phyloP scores from a whole-genome alignment of 495 filamentous ascomycete genomes.

The Aspergillus campestris region DNA sequence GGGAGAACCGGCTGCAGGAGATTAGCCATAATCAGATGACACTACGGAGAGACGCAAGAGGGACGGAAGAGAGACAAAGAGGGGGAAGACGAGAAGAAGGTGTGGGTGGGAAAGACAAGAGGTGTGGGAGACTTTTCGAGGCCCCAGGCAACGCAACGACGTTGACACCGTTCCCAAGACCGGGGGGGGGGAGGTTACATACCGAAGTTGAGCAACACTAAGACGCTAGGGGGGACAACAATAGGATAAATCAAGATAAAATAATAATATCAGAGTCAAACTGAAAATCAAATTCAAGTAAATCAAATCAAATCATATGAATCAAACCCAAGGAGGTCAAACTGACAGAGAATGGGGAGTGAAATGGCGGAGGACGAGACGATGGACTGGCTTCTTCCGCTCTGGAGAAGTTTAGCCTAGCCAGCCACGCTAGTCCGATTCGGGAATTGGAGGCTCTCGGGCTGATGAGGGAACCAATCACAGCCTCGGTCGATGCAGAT shows the following conservation, averaged over 20 bases:
- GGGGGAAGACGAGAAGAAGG: background rate
- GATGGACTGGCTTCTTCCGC: too few species aligned
- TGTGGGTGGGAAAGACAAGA: background rate
- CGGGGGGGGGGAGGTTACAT: conserved; percentile 4
- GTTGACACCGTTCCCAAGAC: background rate
- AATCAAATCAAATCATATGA: too few species aligned
- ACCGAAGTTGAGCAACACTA: conserved; percentile 1
- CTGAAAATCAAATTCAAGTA: too few species aligned
- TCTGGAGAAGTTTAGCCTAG: too few species aligned
- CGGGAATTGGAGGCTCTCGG: conserved; percentile 1
- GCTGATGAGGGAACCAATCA: conserved; percentile 7
- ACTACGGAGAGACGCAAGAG: background rate
- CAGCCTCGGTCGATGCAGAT: background rate
- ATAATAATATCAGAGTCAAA: too few species aligned
- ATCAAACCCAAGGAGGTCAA: too few species aligned
- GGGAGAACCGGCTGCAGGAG: conserved; percentile 7
- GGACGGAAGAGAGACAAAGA: background rate
- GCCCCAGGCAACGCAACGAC: background rate
- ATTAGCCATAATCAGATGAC: conserved; percentile 19
- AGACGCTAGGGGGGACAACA: background rate
- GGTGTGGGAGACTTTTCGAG: background rate
- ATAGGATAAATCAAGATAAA: too few species aligned
- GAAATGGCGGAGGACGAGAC: too few species aligned
- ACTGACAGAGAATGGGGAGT: too few species aligned
- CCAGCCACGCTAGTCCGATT: too few species aligned